Evolutionary conservation across 805 yeast genomes (phyloP).

Genomic region (Blastobotrys terrestris): DNA sequence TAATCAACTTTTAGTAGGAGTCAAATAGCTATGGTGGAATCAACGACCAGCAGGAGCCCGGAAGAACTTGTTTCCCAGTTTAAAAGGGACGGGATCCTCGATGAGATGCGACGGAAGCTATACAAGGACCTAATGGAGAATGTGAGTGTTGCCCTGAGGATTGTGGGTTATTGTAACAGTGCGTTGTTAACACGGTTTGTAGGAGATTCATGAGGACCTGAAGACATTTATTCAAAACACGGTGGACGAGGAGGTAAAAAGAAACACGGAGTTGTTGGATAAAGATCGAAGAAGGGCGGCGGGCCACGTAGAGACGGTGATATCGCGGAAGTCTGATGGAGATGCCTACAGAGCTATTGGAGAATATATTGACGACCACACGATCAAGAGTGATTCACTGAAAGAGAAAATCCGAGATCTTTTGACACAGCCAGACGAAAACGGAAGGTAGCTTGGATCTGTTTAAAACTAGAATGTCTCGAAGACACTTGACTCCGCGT

Average conservation of each 20-base stretch:
- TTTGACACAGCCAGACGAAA: constrained; percentile 7
- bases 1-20: no score
- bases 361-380: constrained; percentile 13
- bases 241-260: constrained; percentile 20
- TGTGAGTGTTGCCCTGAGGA: no score
- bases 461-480: no score
- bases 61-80: constrained; percentile 7
- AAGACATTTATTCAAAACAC: constrained; percentile 15
- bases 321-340: not conserved
- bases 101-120: constrained; percentile 17
- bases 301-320: constrained; percentile 20
- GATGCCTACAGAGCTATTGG: constrained; percentile 11
- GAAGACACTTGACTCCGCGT: no score
- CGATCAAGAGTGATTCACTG: constrained; percentile 12
- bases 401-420: constrained; percentile 8
- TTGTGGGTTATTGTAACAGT: no score
- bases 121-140: constrained; percentile 19
- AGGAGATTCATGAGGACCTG: constrained; percentile 15
- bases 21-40: not conserved
- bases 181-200: not conserved
- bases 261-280: constrained; percentile 18
- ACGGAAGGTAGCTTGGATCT: constrained; percentile 1
- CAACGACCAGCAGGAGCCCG: not conserved
- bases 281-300: constrained; percentile 23
- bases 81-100: constrained; percentile 22